A percentile compares a stretch with the other conserved stretches of the same genome.
Evolutionary conservation across 805 yeast species (phyloP).

Genomic region (Kuraishia cidri): DNA sequence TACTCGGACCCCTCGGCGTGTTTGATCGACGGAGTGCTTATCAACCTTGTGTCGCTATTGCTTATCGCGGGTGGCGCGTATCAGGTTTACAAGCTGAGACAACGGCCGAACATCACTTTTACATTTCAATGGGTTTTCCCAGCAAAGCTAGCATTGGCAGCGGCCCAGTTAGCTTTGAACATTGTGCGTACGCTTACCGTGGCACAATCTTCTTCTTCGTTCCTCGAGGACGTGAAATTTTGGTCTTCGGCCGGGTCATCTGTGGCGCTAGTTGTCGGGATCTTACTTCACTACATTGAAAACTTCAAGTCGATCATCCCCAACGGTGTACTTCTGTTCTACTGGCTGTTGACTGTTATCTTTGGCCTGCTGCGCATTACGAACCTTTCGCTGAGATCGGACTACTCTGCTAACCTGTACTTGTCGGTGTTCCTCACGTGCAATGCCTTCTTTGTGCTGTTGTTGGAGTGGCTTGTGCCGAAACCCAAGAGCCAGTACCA

Average conservation of each 20-base stretch:
- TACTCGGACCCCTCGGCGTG: conserved; percentile 44
- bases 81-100: conserved; percentile 24
- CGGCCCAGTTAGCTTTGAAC: conserved; percentile 28
- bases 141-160: conserved; percentile 28
- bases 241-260: conserved; percentile 21
- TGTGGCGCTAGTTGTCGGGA: conserved; percentile 39
- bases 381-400: conserved; percentile 28
- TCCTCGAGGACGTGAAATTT: conserved; percentile 15
- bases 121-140: conserved; percentile 28
- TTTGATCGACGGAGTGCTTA: conserved; percentile 33
- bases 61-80: conserved; percentile 27
- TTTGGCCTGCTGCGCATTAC: conserved; percentile 35
- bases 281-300: conserved; percentile 61
- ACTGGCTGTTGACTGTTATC: conserved; percentile 57
- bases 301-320: conserved; percentile 59
- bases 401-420: conserved; percentile 12
- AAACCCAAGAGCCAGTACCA: conserved; percentile 20
- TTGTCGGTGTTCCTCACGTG: conserved; percentile 23
- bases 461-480: conserved; percentile 32
- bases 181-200: conserved; percentile 9
- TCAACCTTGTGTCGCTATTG: conserved; percentile 22
- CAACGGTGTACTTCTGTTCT: conserved; percentile 58
- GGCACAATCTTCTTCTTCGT: conserved; percentile 12
- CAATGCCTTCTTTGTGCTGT: conserved; percentile 29
- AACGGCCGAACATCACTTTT: conserved; percentile 18